Evolutionary conservation across 2,329 filamentous ascomycete genomes (phyloP).

Genomic region (Beauveria brongniartii): DNA sequence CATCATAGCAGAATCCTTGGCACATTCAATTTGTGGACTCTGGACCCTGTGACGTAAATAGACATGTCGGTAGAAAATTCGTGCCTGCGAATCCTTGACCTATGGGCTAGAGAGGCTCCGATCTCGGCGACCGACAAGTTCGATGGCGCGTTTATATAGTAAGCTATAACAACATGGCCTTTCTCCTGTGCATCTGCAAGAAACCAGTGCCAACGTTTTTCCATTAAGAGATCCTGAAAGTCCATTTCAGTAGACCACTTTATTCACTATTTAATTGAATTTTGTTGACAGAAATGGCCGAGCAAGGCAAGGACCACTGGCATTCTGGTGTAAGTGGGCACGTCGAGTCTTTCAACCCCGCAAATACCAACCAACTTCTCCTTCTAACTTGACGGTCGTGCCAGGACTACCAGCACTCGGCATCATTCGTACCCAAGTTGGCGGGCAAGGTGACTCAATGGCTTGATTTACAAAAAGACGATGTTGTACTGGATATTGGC

Average conservation of each 20-base stretch:
- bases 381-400: constrained; percentile 11
- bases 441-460: constrained; percentile 49
- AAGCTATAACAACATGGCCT: not conserved
- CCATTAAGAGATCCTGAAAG: not conserved
- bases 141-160: not conserved
- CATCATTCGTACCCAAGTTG: constrained; percentile 56
- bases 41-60: not conserved
- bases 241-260: not conserved
- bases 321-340: constrained; percentile 18
- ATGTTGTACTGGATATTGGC: constrained; percentile 53
- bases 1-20: not conserved
- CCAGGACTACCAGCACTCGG: constrained; percentile 52
- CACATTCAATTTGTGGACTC: not conserved
- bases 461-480: constrained; percentile 49
- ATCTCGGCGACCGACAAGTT: not conserved
- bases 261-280: not conserved
- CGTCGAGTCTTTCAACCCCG: constrained; percentile 4
- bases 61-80: not conserved
- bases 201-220: not conserved
- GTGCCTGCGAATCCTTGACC: not conserved
- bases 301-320: constrained; percentile 21
- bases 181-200: not conserved
- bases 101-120: not conserved
- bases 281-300: constrained; percentile 10
- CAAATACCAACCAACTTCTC: not conserved